A percentile compares a stretch with the other conserved stretches of the same genome.
Evolutionary conservation across 2,329 filamentous ascomycete species (phyloP).

Genomic region (Setomelanomma holmii): DNA sequence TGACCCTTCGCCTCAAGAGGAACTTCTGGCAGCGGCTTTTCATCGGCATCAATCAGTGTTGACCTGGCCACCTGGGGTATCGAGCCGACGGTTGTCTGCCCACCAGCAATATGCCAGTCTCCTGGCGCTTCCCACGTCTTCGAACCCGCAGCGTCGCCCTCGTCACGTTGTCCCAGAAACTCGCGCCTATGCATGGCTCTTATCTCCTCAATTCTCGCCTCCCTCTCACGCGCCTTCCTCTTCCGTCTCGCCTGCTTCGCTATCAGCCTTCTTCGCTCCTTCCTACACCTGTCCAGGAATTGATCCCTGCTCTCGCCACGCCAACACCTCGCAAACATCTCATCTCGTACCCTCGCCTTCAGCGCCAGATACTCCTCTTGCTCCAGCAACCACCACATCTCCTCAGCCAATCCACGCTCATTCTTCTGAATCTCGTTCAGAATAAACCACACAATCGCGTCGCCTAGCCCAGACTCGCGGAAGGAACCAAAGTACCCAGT

Average conservation of each 20-base stretch:
- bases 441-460: constrained; percentile 7
- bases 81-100: neutral
- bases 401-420: constrained; percentile 4
- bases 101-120: neutral
- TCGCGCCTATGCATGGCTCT: neutral
- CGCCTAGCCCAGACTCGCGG: constrained; percentile 2
- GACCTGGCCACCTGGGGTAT: no score
- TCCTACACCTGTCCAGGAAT: neutral
- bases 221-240: neutral
- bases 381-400: constrained; percentile 9
- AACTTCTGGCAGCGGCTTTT: neutral
- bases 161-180: neutral
- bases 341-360: constrained; percentile 2
- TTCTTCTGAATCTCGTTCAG: neutral
- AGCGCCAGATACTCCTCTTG: constrained; percentile 3
- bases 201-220: neutral
- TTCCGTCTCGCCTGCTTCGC: neutral
- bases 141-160: neutral
- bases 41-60: neutral
- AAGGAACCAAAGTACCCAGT: constrained; percentile 1
- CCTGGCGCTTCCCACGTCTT: neutral
- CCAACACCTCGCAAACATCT: constrained; percentile 4
- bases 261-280: neutral
- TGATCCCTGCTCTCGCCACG: neutral
- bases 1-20: neutral